Percentiles rank a stretch among this genome's conserved stretches.
These are phyloP conservation scores for Lactuca sativa DNA, from an alignment of 129 eudicot genomes.

Conservation along the genomic window DNA sequence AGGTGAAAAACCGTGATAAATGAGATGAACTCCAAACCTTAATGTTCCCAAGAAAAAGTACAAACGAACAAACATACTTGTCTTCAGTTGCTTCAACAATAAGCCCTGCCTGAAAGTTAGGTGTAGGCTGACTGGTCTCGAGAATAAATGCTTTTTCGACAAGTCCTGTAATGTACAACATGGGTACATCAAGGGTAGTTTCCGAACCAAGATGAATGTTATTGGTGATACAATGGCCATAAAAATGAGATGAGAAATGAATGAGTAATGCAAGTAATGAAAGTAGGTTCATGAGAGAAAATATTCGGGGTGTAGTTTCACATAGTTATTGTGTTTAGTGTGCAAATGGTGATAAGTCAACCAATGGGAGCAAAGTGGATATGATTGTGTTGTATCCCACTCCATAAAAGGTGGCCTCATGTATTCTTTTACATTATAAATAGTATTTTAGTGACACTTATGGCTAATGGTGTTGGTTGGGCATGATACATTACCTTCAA, in stretches of 20 bases:
- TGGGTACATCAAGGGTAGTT: slow-evolving; percentile 57
- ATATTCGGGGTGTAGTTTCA: slow-evolving; percentile 29
- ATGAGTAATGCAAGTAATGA: slow-evolving; percentile 38
- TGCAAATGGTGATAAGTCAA: slow-evolving; percentile 16
- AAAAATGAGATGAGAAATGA: slow-evolving; percentile 35
- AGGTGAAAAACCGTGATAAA: slow-evolving; percentile 57
- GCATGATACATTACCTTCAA: slow-evolving; percentile 11
- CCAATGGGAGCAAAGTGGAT: slow-evolving; percentile 29
- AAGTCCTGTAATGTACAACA: slow-evolving; percentile 48
- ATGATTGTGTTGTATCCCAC: slow-evolving; percentile 38
- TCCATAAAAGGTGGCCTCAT: slow-evolving; percentile 32
- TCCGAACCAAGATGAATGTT: slow-evolving; percentile 58
- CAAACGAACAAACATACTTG: slow-evolving; percentile 67
- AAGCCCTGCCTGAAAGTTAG: slow-evolving; percentile 66
- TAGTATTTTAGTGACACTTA: background rate
- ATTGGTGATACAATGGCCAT: slow-evolving; percentile 41
- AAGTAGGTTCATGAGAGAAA: slow-evolving; percentile 58
- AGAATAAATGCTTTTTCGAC: slow-evolving; percentile 62
- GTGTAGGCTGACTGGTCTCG: slow-evolving; percentile 48
- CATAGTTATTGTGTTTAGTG: slow-evolving; percentile 31
- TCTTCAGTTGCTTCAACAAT: slow-evolving; percentile 60
- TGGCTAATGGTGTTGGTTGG: slow-evolving; percentile 15
- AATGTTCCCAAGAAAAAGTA: slow-evolving; percentile 67
- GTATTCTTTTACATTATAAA: slow-evolving; percentile 18
- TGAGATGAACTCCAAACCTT: slow-evolving; percentile 92